Percentiles rank a stretch among this genome's conserved stretches.
These are phyloP conservation scores for Lasiodiplodia theobromae DNA, from an alignment of 2,329 filamentous ascomycete species.

Conservation along the genomic window DNA sequence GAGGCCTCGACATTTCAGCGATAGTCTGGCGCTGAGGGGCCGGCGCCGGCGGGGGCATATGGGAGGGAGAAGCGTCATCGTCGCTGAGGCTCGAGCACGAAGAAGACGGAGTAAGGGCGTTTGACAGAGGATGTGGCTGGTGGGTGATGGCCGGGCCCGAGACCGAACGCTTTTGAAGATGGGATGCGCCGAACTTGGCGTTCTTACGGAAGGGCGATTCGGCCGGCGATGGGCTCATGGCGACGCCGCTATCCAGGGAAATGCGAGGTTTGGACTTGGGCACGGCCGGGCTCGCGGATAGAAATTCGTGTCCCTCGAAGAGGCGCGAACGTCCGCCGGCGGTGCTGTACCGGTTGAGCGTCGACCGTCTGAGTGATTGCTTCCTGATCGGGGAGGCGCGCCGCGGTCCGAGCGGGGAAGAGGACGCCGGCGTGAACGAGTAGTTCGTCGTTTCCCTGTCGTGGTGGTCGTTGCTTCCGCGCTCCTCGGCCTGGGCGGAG, in stretches of 20 bases:
- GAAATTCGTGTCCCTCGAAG: conserved; percentile 59
- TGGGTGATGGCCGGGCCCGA: conserved; percentile 33
- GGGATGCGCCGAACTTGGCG: conserved; percentile 39
- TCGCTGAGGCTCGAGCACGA: conserved; percentile 74
- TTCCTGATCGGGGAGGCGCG: conserved; percentile 44
- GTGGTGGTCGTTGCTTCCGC: conserved; percentile 35
- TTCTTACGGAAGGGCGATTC: conserved; percentile 62
- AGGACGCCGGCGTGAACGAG: conserved; percentile 48
- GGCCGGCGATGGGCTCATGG: conserved; percentile 70
- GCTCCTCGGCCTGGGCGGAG: conserved; percentile 34
- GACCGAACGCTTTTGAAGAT: conserved; percentile 35
- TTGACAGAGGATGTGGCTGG: conserved; percentile 79
- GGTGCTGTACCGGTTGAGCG: conserved; percentile 75
- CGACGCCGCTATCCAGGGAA: conserved; percentile 79
- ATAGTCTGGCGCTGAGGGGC: conserved; percentile 19
- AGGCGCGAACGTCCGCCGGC: conserved; percentile 48
- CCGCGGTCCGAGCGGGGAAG: conserved; percentile 33
- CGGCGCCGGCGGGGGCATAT: conserved; percentile 59
- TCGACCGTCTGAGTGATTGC: conserved; percentile 83
- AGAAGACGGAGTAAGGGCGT: conserved; percentile 85
- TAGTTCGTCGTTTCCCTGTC: conserved; percentile 42
- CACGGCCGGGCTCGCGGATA: conserved; percentile 60
- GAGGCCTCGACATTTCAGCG: conserved; percentile 37
- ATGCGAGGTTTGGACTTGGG: conserved; percentile 72
- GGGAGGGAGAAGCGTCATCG: conserved; percentile 73